Evolutionary conservation across 2,329 filamentous ascomycete species (phyloP), one percentile per base, ranked within the genome.

Genomic region (Calonectria montana): DNA sequence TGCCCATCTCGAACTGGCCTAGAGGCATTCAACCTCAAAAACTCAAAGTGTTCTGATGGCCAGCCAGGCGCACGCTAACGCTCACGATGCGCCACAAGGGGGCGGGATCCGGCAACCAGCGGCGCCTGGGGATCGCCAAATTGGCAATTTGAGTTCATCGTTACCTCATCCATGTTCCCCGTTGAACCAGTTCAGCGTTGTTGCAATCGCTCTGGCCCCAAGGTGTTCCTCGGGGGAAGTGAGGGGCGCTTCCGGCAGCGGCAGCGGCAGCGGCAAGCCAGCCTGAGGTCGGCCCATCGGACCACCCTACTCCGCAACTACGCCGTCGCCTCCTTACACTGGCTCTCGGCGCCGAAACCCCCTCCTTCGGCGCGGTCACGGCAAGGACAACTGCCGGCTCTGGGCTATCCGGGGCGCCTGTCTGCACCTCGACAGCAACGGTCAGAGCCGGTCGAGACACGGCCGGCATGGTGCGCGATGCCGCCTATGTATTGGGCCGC

Each of bases 41-140:
- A 69, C 67, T 64, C 70, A 50, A 71, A 43, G 64, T 74, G 71
- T 65, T 70, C 53, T 72, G 71, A 75, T 65, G 48, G 59, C 62
- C 25, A 15, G 45, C 39, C 12, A 15, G 39, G 48, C n/a, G 15
- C 43, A 62, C 62, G 45, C 70, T 62, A 65, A 55, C 48, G 63
- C 64, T 71, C 63, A 71, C 71, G 37, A 65, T 50, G 59, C 65
- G 48, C 71, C 64, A 73, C 41, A 35, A 59, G 31, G 16, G 45
- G 35, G 59, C 63, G 68, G 62, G 41, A 43, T 45, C 53, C 39
- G 63, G 39, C 27, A 37, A 45, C 59, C 59, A 55, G 35, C 23
- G 25, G 21, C 39, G 59, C 59, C 59, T 47, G 9, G 37, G 23
- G 57, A 62, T 62, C 57, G 57, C n/a, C 57, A 62, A 43, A 62